phyloP scores from a whole-genome alignment of 495 filamentous ascomycete species.

The Niebla homalea region DNA sequence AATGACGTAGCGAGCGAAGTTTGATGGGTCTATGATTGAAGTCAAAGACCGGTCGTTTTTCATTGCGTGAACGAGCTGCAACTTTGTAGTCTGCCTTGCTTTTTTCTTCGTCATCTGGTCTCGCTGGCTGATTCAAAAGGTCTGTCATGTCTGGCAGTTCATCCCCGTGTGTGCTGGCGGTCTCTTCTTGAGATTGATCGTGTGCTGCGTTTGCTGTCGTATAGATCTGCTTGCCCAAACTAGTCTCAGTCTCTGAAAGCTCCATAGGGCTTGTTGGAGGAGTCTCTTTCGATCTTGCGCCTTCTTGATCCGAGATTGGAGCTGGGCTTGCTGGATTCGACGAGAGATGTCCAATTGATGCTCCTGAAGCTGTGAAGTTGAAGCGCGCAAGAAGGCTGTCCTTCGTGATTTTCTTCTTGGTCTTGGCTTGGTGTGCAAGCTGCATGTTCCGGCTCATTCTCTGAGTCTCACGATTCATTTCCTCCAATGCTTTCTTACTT shows the following conservation, averaged over 20 bases:
- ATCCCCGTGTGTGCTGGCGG: not conserved
- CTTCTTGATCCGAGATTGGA: slow-evolving; percentile 38
- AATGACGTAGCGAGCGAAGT: slow-evolving; percentile 10
- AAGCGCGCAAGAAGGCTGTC: slow-evolving; percentile 73
- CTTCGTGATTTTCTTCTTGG: slow-evolving; percentile 85
- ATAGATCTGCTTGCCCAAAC: not conserved
- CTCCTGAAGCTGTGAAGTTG: slow-evolving; percentile 45
- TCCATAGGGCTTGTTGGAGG: slow-evolving; percentile 37
- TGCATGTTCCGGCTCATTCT: slow-evolving; percentile 82
- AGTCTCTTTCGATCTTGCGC: slow-evolving; percentile 28
- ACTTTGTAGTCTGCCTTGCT: slow-evolving; percentile 27
- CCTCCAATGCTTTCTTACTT: slow-evolving; percentile 90
- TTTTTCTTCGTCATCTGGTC: slow-evolving; percentile 42
- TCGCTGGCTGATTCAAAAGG: slow-evolving; percentile 10
- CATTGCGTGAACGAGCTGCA: not conserved
- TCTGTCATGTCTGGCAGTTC: slow-evolving; percentile 16
- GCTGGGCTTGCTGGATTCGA: slow-evolving; percentile 31
- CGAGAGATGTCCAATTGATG: slow-evolving; percentile 21
- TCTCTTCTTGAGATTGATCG: not conserved
- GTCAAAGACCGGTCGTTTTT: not conserved
- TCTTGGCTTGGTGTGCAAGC: slow-evolving; percentile 75
- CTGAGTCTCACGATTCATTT: slow-evolving; percentile 88
- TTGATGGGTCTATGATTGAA: slow-evolving; percentile 6
- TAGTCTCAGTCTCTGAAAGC: slow-evolving; percentile 17
- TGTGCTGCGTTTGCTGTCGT: not conserved